Evolutionary conservation across 2,329 filamentous ascomycete species (phyloP).

Genomic region (Torrubiella hemipterigena): DNA sequence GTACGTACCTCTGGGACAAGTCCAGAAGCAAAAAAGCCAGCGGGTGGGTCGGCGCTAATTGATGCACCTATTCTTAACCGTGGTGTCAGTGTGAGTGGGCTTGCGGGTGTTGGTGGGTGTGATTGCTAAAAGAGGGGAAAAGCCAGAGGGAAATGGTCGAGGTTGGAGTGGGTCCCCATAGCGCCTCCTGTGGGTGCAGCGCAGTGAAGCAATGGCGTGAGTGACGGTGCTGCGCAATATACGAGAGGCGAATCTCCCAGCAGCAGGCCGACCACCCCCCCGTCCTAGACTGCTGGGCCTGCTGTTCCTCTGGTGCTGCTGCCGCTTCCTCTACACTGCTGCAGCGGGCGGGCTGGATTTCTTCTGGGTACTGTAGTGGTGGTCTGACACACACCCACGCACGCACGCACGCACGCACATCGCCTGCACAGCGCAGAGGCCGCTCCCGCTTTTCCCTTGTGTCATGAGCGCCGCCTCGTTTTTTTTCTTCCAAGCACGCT

Average conservation of each 20-base stretch:
- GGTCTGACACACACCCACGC: not conserved
- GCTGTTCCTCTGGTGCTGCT: no score
- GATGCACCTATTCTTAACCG: conserved; percentile 34
- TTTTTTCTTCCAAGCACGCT: not conserved
- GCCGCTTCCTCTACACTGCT: no score
- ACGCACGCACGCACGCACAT: no score
- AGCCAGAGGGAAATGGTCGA: conserved; percentile 4
- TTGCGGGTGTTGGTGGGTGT: not conserved
- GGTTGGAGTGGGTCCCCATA: not conserved
- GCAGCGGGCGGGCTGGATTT: no score
- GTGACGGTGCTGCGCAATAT: conserved; percentile 39
- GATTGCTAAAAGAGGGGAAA: not conserved
- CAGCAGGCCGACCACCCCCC: no score
- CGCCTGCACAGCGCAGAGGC: no score
- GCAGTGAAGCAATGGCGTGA: conserved; percentile 13
- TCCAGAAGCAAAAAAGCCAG: no score
- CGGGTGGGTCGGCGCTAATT: no score
- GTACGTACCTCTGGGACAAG: no score
- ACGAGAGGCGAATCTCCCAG: conserved; percentile 34
- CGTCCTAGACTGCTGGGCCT: no score
- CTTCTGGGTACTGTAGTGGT: conserved; percentile 1
- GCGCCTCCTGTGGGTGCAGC: no score
- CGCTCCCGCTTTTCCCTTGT: not conserved
- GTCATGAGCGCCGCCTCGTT: not conserved
- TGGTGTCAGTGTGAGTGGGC: conserved; percentile 7